phyloP scores from a whole-genome alignment of 768 basidiomycete species.

The Auricularia auricula-judae region DNA sequence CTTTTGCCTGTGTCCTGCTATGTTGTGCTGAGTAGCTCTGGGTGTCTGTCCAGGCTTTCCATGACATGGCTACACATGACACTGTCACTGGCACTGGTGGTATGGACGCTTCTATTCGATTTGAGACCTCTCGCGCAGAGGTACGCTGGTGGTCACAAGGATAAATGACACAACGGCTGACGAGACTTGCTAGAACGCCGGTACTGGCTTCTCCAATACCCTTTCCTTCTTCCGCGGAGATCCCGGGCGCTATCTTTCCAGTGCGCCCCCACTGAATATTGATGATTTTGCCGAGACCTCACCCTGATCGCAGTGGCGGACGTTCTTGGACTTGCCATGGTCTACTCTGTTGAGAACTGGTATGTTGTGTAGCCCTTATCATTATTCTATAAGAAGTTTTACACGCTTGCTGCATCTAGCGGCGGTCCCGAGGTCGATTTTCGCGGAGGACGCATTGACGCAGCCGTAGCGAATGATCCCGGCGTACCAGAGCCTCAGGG shows the following conservation, averaged over 20 bases:
- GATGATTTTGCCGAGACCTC: too few species aligned
- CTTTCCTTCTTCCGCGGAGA: slow-evolving; percentile 31
- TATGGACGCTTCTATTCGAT: slow-evolving; percentile 38
- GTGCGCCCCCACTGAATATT: slow-evolving; percentile 17
- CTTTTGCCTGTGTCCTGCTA: neutral
- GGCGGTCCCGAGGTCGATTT: slow-evolving; percentile 35
- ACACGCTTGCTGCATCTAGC: slow-evolving; percentile 26
- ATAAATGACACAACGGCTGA: neutral
- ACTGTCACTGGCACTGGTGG: slow-evolving; percentile 34
- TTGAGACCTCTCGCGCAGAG: slow-evolving; percentile 30
- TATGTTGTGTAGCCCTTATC: neutral
- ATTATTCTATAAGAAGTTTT: neutral
- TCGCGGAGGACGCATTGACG: slow-evolving; percentile 34
- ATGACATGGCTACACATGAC: slow-evolving; percentile 40
- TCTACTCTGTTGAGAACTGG: slow-evolving; percentile 4
- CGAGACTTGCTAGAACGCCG: slow-evolving; percentile 26
- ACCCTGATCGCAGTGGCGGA: slow-evolving; percentile 27
- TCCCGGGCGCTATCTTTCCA: slow-evolving; percentile 33
- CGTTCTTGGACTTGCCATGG: slow-evolving; percentile 29
- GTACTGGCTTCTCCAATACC: slow-evolving; percentile 34
- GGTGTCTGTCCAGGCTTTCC: slow-evolving; percentile 26
- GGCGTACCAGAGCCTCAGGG: slow-evolving; percentile 33
- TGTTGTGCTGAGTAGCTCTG: neutral
- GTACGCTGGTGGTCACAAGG: neutral
- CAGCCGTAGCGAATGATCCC: slow-evolving; percentile 23